phyloP scores from a whole-genome alignment of 106 monocot genomes.

The Platanthera guangdongensis region DNA sequence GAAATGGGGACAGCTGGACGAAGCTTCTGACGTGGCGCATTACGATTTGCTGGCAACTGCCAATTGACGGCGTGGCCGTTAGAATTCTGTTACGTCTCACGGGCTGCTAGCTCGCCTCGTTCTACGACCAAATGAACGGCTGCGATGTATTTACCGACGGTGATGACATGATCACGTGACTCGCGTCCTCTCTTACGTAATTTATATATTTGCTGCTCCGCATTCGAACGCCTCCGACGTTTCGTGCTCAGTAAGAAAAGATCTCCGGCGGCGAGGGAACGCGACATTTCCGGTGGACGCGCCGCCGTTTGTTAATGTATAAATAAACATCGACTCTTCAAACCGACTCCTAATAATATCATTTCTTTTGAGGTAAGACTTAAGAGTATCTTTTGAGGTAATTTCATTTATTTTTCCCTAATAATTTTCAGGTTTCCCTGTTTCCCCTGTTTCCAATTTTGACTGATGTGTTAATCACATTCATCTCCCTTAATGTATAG shows the following conservation, averaged over 20 bases:
- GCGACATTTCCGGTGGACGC: not conserved
- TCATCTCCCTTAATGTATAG: not conserved
- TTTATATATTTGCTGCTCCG: not conserved
- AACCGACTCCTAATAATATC: too few species aligned
- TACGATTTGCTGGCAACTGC: not conserved
- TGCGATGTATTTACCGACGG: not conserved
- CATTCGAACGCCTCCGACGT: not conserved
- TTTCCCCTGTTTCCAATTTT: not conserved
- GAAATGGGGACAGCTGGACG: too few species aligned
- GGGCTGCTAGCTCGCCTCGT: too few species aligned
- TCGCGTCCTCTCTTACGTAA: not conserved
- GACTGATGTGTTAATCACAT: not conserved
- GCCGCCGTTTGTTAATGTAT: not conserved
- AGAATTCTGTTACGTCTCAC: constrained; percentile 1
- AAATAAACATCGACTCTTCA: too few species aligned
- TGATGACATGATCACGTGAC: not conserved
- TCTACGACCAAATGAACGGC: not conserved
- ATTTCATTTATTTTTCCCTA: not conserved
- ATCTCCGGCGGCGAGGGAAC: not conserved
- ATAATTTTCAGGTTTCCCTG: not conserved
- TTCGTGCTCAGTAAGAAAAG: constrained; percentile 2
- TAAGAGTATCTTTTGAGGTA: not conserved
- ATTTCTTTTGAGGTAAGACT: not conserved
- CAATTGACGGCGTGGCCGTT: not conserved
- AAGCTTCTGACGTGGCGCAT: too few species aligned